These are phyloP conservation scores for Quillaja saponaria DNA, from an alignment of 306 rosid genomes.

Conservation along the genomic window DNA sequence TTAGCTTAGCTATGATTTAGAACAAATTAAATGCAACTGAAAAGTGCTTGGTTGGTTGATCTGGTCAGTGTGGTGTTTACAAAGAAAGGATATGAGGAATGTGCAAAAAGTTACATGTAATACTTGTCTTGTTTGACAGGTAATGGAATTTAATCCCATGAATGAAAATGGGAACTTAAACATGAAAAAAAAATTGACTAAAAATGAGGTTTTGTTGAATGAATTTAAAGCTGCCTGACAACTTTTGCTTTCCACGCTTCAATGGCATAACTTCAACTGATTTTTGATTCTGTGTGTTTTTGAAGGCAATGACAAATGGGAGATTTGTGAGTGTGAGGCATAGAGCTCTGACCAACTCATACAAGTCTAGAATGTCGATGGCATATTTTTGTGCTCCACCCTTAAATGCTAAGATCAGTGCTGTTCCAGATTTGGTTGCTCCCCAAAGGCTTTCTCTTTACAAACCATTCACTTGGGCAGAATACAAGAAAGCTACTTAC, in stretches of 20 bases:
- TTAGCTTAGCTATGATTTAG: no score
- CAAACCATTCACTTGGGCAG: slow-evolving; percentile 80
- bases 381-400: slow-evolving; percentile 75
- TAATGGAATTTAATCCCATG: no score
- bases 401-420: slow-evolving; percentile 40
- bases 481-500: slow-evolving; percentile 62
- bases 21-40: no score
- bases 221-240: slow-evolving; percentile 13
- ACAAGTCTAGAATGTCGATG: slow-evolving; percentile 62
- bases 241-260: background rate
- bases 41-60: no score
- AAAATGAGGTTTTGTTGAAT: background rate
- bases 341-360: slow-evolving; percentile 57
- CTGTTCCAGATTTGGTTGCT: slow-evolving; percentile 54
- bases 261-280: no score
- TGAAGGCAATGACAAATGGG: slow-evolving; percentile 82
- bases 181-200: no score
- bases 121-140: no score
- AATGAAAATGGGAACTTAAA: background rate
- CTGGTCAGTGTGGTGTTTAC: no score
- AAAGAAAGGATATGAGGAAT: no score
- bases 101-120: no score
- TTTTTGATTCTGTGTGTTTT: no score
- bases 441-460: slow-evolving; percentile 52
- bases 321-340: slow-evolving; percentile 76